Evolutionary conservation across 2,329 filamentous ascomycete genomes (phyloP).

Genomic region (Exophiala spinifera): DNA sequence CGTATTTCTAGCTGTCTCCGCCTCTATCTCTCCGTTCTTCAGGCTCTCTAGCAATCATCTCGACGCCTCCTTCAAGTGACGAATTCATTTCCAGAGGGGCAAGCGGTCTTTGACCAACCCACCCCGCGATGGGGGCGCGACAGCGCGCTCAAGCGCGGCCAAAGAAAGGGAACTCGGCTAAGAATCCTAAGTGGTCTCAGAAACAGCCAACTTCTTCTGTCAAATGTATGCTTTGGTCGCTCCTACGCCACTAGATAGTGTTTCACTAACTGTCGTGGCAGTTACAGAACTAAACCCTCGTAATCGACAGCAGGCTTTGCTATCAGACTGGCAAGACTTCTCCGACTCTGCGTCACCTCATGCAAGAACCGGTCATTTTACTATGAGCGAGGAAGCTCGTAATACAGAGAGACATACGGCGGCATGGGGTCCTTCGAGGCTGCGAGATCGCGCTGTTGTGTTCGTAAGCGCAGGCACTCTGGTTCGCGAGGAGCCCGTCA

Average conservation of each 20-base stretch:
- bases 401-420: constrained; percentile 53
- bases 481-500: constrained; percentile 34
- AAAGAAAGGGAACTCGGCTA: constrained; percentile 21
- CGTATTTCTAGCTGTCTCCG: neutral
- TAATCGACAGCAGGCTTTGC: constrained; percentile 6
- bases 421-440: constrained; percentile 47
- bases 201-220: constrained; percentile 14
- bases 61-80: neutral
- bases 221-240: constrained; percentile 7
- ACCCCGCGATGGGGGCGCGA: constrained; percentile 25
- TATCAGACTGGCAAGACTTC: constrained; percentile 20
- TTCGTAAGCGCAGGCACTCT: constrained; percentile 61
- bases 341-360: constrained; percentile 28
- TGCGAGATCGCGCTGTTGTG: constrained; percentile 55
- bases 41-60: neutral
- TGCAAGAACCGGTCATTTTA: constrained; percentile 32
- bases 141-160: constrained; percentile 23
- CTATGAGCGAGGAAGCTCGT: constrained; percentile 57
- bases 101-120: neutral
- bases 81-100: neutral
- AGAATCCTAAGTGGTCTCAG: constrained; percentile 17
- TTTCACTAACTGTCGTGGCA: constrained; percentile 12
- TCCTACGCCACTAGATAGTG: neutral
- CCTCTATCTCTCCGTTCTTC: neutral
- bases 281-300: constrained; percentile 12